Base-by-base conservation (phyloP, 1,284 basidiomycete genomes). In the Phlebopus sp. region DNA sequence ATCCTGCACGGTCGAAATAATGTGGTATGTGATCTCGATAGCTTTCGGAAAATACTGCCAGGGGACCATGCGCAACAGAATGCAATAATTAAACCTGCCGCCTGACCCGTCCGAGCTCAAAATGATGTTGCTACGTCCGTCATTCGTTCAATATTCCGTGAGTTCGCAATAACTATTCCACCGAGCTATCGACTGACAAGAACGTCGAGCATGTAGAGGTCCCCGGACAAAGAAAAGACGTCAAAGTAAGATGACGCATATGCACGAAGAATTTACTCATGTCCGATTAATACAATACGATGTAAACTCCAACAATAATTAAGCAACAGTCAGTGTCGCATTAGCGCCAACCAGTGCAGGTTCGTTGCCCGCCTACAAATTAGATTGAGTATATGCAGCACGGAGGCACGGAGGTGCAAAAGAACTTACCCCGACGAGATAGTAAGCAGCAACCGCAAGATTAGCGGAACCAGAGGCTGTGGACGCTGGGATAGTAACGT, bases 131-230 rank as follows among this genome's bases (percentile, higher is more conserved):
- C 35, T 6, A 7, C 14, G 31, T 4, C 49, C 47, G 62, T 60
- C n/a, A n/a, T n/a, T n/a, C n/a, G n/a, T n/a, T n/a, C n/a, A n/a
- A n/a, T n/a, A n/a, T n/a, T 64, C 46, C 82, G 81, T 9, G 90
- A 63, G 1, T 76, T 77, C 59, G 86, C 84, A n/a, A n/a, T n/a
- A n/a, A n/a, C n/a, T n/a, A n/a, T n/a, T n/a, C n/a, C n/a, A n/a
- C n/a, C 61, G 92, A 62, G 0, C 90, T 90, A 3, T 29, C 27
- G 8, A 29, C 8, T 23, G 21, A 29, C 27, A 29, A 29, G 27
- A 9, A 29, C 27, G 27, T 29, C 27, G 5, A 29, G 27, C 27
- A 29, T 4, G n/a, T n/a, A n/a, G n/a, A n/a, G n/a, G n/a, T n/a
- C n/a, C n/a, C n/a, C n/a, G n/a, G n/a, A n/a, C n/a, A n/a, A n/a